phyloP scores from a whole-genome alignment of 75 land plant genomes.

The Cupressus sempervirens region DNA sequence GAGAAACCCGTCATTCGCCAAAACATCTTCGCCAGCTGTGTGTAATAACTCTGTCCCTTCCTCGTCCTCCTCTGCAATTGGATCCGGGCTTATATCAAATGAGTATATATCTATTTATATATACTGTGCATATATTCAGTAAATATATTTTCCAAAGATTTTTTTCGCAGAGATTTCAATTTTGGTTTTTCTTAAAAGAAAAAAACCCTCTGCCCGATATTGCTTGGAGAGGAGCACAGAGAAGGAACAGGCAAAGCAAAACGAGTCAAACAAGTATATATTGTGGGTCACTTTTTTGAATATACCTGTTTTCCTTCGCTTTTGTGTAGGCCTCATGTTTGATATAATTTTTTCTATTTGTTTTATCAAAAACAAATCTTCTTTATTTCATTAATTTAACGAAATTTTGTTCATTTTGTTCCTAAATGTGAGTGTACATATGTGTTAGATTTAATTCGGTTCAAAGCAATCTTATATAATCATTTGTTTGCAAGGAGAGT shows the following conservation, averaged over 20 bases:
- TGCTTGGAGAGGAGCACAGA: not conserved
- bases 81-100: not conserved
- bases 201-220: not conserved
- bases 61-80: not conserved
- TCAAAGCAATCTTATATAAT: too few relatives aligned
- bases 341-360: too few relatives aligned
- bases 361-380: too few relatives aligned
- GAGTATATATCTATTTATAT: not conserved
- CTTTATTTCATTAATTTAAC: too few relatives aligned
- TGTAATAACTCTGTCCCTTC: not conserved
- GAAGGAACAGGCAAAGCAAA: not conserved
- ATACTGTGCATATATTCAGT: not conserved
- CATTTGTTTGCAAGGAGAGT: too few relatives aligned
- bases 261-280: not conserved
- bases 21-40: constrained; percentile 44
- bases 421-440: too few relatives aligned
- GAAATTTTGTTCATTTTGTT: too few relatives aligned
- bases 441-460: too few relatives aligned
- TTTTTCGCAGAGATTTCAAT: not conserved
- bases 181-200: not conserved
- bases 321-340: not conserved
- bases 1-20: constrained; percentile 80
- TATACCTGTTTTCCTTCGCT: not conserved
- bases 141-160: not conserved
- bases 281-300: not conserved